Base-by-base conservation (phyloP, 2,329 filamentous ascomycete species). In the Talaromyces sp. region DNA sequence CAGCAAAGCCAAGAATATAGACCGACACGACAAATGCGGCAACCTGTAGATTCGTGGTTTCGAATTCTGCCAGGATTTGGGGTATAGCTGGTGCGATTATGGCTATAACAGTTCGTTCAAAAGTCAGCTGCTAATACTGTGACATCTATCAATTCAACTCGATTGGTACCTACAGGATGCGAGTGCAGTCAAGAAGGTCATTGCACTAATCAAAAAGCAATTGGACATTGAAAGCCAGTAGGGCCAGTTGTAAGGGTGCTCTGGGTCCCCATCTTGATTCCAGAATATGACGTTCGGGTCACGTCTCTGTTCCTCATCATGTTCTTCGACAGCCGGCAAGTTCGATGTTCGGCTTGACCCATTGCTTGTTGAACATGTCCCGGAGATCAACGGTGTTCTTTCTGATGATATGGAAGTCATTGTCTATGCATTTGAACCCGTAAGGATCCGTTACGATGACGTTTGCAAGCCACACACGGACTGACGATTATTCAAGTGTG, bases 11-110 rank as follows among this genome's bases (percentile, higher is more conserved):
- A 0, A 88, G 73, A 1, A 88, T 73, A 69, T 86, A 88, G 62
- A 88, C 86, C 63, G 82, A 85, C 39, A 87, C 84, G 16, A 83
- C 81, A 69, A 87, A 81, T 9, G 83, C 75, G 5, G 74, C 79
- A 1, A 83, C 67, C 16, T 18, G 16, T 18, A 18, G 40, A 21
- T 18, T 42, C 1, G 16, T 6, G 6, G 6, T 18, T 18, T 42
- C n/a, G n/a, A 42, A 42, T 18, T 42, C 40, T 2, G 40, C 6
- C 16, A 42, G 3, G 7, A 42, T 18, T 21, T 42, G 40, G 3
- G 40, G 40, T 18, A 42, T 16, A n/a, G 40, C 40, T 5, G 40
- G 40, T 18, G 40, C 39, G 39, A 40, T 40, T n/a, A 40, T n/a
- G 2, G 39, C 39, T 40, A 18, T 8, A 33, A 33, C 31, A 33